Evolutionary conservation across 805 yeast genomes (phyloP).

Genomic region (Kuraishia hungarica): DNA sequence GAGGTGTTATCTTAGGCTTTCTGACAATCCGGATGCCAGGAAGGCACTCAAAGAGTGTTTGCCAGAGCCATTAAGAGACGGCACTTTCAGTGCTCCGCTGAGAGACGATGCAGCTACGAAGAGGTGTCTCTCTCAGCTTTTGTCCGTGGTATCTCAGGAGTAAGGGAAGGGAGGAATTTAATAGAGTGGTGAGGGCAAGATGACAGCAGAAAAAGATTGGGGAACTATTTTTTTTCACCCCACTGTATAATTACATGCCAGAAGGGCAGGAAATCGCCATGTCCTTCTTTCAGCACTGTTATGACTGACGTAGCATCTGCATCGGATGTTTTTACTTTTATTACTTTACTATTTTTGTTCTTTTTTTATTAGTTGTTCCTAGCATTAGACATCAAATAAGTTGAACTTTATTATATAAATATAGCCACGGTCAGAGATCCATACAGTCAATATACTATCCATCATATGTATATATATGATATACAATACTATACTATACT

Average conservation of each 20-base stretch:
- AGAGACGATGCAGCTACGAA: slow-evolving; percentile 86
- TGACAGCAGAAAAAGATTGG: neutral
- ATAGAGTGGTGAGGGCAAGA: neutral
- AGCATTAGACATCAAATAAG: neutral
- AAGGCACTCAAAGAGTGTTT: slow-evolving; percentile 74
- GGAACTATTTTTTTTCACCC: neutral
- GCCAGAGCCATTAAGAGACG: slow-evolving; percentile 84
- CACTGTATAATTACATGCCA: neutral
- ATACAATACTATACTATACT: too few relatives aligned
- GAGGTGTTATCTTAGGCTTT: slow-evolving; percentile 82
- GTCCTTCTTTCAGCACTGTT: neutral
- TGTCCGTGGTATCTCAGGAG: slow-evolving; percentile 41
- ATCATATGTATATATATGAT: too few relatives aligned
- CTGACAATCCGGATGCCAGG: slow-evolving; percentile 87
- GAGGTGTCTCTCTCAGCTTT: slow-evolving; percentile 75
- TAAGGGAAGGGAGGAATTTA: neutral
- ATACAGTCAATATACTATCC: too few relatives aligned
- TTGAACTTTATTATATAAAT: neutral
- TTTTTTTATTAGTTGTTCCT: neutral
- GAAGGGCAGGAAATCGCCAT: neutral
- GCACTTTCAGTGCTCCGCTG: slow-evolving; percentile 69
- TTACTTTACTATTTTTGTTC: neutral
- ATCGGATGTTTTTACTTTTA: neutral
- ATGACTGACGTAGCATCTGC: neutral
- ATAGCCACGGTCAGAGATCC: neutral